A percentile compares a stretch with the other conserved stretches of the same genome.
Evolutionary conservation across 305 asterid genomes (phyloP).

Genomic region (Solanum aculeatissimum): DNA sequence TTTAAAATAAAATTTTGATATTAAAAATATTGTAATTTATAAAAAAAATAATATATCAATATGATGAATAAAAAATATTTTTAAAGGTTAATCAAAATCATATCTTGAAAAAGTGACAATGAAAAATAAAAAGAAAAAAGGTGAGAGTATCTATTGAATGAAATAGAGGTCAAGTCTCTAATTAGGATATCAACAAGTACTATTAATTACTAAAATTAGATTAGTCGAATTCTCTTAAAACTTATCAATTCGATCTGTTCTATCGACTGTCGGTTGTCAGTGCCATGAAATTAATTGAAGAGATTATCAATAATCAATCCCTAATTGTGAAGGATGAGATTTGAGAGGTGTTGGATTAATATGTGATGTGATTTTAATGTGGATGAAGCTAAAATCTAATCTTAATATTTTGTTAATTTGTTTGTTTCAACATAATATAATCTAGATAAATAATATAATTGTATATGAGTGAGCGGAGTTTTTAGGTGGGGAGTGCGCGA

Average conservation of each 20-base stretch:
- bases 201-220: neutral
- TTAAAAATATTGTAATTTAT: no score
- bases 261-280: neutral
- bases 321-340: neutral
- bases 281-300: neutral
- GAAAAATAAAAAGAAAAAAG: no score
- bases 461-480: neutral
- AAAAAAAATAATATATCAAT: no score
- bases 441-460: neutral
- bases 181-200: neutral
- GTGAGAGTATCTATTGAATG: no score
- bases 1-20: no score
- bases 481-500: neutral
- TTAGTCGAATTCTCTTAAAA: neutral
- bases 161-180: no score
- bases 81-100: no score
- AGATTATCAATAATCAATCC: neutral
- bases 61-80: no score
- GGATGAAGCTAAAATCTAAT: neutral
- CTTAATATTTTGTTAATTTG: neutral
- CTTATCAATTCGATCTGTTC: neutral
- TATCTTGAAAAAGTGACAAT: no score
- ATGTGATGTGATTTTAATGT: neutral
- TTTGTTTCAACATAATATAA: neutral
- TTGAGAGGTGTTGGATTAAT: neutral